phyloP scores from a whole-genome alignment of 1,284 basidiomycete species.

The Exsudoporus floridanus region DNA sequence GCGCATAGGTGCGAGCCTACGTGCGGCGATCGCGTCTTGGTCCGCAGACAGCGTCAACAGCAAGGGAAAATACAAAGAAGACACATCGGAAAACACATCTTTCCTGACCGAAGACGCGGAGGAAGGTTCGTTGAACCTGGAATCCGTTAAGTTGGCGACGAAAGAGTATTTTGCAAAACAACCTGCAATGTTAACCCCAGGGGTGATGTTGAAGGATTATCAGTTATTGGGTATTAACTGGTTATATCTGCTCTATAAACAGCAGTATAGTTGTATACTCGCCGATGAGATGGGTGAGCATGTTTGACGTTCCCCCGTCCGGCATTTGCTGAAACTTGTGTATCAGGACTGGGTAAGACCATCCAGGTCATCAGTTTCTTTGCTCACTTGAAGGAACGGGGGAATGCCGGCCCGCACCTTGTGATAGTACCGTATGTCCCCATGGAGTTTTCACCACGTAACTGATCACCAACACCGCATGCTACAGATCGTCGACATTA shows the following conservation, averaged over 20 bases:
- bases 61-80: slow-evolving; percentile 42
- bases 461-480: slow-evolving; percentile 16
- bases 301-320: slow-evolving; percentile 1
- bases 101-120: slow-evolving; percentile 42
- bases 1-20: slow-evolving; percentile 70
- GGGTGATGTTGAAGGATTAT: slow-evolving; percentile 90
- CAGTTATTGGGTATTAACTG: slow-evolving; percentile 98
- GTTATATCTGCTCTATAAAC: slow-evolving; percentile 86
- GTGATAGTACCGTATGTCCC: slow-evolving; percentile 87
- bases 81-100: slow-evolving; percentile 23
- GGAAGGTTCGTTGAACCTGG: slow-evolving; percentile 63
- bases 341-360: slow-evolving; percentile 91
- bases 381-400: slow-evolving; percentile 80
- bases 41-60: slow-evolving; percentile 44
- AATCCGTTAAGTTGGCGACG: slow-evolving; percentile 45
- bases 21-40: slow-evolving; percentile 79
- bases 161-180: slow-evolving; percentile 74
- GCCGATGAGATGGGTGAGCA: slow-evolving; percentile 95
- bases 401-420: slow-evolving; percentile 83
- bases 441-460: slow-evolving; percentile 40
- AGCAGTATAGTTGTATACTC: slow-evolving; percentile 87
- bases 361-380: slow-evolving; percentile 98
- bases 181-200: slow-evolving; percentile 68
- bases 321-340: neutral
- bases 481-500: slow-evolving; percentile 82